Conservation (phyloP, 345 rosid species). For the Aquilaria sinensis region DNA sequence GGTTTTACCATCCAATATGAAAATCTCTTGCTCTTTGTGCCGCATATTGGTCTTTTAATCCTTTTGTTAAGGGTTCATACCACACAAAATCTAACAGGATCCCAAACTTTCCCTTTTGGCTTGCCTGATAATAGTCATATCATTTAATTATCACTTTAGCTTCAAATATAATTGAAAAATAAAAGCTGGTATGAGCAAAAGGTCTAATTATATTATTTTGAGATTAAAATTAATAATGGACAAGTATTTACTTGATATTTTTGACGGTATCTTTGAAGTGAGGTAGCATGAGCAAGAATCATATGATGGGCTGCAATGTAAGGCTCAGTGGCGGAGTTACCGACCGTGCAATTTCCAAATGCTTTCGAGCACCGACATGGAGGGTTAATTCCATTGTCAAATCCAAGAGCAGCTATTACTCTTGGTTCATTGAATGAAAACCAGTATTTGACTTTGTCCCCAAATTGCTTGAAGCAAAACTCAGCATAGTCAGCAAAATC, state of each 20-base stretch:
- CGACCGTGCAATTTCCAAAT: slow-evolving; percentile 47
- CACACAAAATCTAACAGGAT: slow-evolving; percentile 56
- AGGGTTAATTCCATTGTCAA: slow-evolving; percentile 43
- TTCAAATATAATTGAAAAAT: not conserved
- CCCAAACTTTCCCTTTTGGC: slow-evolving; percentile 57
- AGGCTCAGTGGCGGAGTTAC: slow-evolving; percentile 56
- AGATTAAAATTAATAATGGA: too few relatives aligned
- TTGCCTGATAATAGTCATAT: slow-evolving; percentile 18
- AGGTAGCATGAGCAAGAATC: slow-evolving; percentile 56
- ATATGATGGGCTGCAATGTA: slow-evolving; percentile 55
- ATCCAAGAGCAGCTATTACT: slow-evolving; percentile 52
- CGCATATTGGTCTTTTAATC: slow-evolving; percentile 46
- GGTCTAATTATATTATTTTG: too few relatives aligned
- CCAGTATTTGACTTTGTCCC: slow-evolving; percentile 68
- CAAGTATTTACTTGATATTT: slow-evolving; percentile 31
- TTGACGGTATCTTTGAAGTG: slow-evolving; percentile 45
- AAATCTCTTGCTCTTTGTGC: slow-evolving; percentile 76
- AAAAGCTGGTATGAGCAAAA: not conserved
- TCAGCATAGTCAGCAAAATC: slow-evolving; percentile 58
- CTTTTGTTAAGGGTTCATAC: slow-evolving; percentile 55
- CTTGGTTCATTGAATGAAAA: slow-evolving; percentile 64
- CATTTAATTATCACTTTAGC: too few relatives aligned
- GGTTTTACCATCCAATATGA: slow-evolving; percentile 54
- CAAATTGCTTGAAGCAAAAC: slow-evolving; percentile 57
- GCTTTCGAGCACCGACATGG: slow-evolving; percentile 53